Base-by-base conservation (phyloP, 176 grass and related monocot species). In the Pontederia crassipes region DNA sequence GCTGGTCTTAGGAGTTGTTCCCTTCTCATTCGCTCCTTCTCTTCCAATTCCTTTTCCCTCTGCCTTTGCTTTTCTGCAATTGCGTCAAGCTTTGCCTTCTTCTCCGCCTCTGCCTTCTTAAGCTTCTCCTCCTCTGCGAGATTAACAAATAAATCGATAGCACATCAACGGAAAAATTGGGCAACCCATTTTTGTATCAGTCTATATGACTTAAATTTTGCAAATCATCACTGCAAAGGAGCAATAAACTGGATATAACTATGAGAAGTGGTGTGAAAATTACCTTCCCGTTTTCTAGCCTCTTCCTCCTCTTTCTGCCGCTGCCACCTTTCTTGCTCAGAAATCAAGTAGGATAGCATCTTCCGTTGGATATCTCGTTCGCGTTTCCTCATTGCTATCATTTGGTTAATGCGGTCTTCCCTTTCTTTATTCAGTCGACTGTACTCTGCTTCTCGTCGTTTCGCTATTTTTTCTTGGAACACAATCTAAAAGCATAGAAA, bases 81-180 rank as follows among this genome's bases (percentile, higher is more conserved):
- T 4, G 93, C 87, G 10, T 92, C 93, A n/a, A 97, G 79, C 64
- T 87, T 97, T 12, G 84, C 81, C 66, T 88, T 97, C 53, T 55
- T 74, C 59, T 97, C 93, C 0, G 76, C 71, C 49, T 91, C 93
- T 46, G 91, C 93, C 69, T 46, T 88, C 61, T 83, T 97, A 70
- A 69, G 82, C 45, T 57, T 91, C 65, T 97, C 93, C 75, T 97
- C 93, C 72, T 97, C 93, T 97, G 84, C 46, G 79, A 46, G n/a
- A 45, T 27, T 14, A 76, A 59, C 17, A 48, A 28, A 48, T 40
- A 12, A 78, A 56, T 52, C 4, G 1, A 66, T 46, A 82, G 3
- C 2, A 40, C 32, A 40, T 2, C 45, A 4, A 71, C 52, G 11
- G 56, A 73, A 20, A 6, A 66, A 2, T 2, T 8, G 32, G 46